Evolutionary conservation across 2,329 filamentous ascomycete species (phyloP).

Genomic region (Neonectria faginata): DNA sequence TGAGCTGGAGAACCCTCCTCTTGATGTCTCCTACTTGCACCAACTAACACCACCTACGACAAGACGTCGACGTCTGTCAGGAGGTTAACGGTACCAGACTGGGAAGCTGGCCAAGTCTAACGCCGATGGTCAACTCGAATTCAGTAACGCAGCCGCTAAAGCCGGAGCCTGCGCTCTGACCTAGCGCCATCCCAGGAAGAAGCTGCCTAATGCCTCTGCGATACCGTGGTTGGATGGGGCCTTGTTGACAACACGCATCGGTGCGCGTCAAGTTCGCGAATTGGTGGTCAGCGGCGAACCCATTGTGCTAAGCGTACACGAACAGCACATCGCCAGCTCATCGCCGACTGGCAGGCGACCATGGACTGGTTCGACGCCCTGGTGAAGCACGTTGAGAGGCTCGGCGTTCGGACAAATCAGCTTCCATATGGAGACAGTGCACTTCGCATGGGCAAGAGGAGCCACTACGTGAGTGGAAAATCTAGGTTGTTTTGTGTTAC

Average conservation of each 20-base stretch:
- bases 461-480: constrained; percentile 68
- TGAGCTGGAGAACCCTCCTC: constrained; percentile 40
- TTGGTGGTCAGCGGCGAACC: constrained; percentile 62
- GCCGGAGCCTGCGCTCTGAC: too few relatives aligned
- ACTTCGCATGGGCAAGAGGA: constrained; percentile 65
- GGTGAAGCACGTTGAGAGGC: constrained; percentile 69
- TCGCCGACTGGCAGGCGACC: too few relatives aligned
- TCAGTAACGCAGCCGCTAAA: constrained; percentile 35
- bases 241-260: constrained; percentile 76
- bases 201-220: too few relatives aligned
- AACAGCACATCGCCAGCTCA: constrained; percentile 63
- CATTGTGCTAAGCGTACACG: constrained; percentile 62
- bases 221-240: constrained; percentile 54
- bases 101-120: too few relatives aligned
- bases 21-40: constrained; percentile 47
- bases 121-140: constrained; percentile 46
- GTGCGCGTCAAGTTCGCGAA: constrained; percentile 61
- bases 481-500: constrained; percentile 53
- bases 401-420: constrained; percentile 42
- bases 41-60: constrained; percentile 39
- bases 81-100: too few relatives aligned
- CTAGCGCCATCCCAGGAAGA: too few relatives aligned
- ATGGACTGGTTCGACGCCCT: constrained; percentile 66
- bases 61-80: too few relatives aligned
- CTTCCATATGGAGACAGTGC: too few relatives aligned